Base-by-base conservation (phyloP, 305 asterid genomes). In the Ilex paraguariensis region DNA sequence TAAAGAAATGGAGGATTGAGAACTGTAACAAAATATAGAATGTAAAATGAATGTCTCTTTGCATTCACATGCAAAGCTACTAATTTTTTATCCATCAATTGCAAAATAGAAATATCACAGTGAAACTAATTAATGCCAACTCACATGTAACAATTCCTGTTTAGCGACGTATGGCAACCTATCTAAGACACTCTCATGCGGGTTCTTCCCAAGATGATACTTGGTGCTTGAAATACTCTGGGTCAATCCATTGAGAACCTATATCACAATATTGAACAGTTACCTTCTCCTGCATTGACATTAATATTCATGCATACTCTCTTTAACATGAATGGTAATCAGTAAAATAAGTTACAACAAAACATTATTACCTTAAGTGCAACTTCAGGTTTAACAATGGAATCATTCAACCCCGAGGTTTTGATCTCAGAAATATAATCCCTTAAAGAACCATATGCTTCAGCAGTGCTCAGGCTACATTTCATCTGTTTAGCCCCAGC, bases 141-240 rank as follows among this genome's bases (percentile, higher is more conserved):
- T 85, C 78, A 93, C 99, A 50, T 70, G 90, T 66, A 93, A 74
- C 49, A 93, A 84, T 63, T 87, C 96, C 57, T 86, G 92, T 77
- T 75, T 87, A 56, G 84, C 82, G 64, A 54, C 79, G 70, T 77
- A 82, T 52, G 99, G 99, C 76, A 93, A 81, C 57, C 77, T 75
- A 79, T 90, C 96, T 68, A 93, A 76, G 57, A 93, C 80, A 69
- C 93, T 86, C 65, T 90, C 95, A 49, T 79, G 72, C 54, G 97
- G 88, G 75, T 74, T 86, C 77, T 83, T 87, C 67, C 99, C 99
- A 61, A 88, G 85, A 82, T 87, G 79, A 75, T 82, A 79, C 77
- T 87, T 93, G 57, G 92, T 77, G 80, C 95, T 87, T 39, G 99
- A 93, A 70, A 93, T 90, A 77, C 66, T 86, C 71, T 85, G 95